These are phyloP conservation scores for Leptosphaerulina australis DNA, from an alignment of 2,329 filamentous ascomycete species.

Conservation along the genomic window DNA sequence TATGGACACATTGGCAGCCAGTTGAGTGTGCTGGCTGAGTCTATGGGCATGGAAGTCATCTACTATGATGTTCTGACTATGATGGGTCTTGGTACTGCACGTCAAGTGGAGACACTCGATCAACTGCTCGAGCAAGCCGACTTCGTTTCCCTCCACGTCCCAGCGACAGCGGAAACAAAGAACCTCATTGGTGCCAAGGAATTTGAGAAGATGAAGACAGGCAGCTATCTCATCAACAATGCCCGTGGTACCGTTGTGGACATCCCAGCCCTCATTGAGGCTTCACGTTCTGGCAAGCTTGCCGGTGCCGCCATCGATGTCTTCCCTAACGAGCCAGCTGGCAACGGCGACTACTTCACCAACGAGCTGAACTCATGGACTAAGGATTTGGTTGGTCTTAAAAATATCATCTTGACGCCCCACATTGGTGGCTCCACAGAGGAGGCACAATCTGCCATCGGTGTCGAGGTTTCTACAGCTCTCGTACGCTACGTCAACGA, in stretches of 20 bases:
- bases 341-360: constrained; percentile 95
- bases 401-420: constrained; percentile 92
- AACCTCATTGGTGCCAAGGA: constrained; percentile 85
- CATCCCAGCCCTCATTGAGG: constrained; percentile 87
- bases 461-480: constrained; percentile 86
- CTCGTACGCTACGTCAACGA: constrained; percentile 95
- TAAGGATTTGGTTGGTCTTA: constrained; percentile 80
- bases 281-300: constrained; percentile 83
- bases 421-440: constrained; percentile 98
- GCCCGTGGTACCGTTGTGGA: constrained; percentile 93
- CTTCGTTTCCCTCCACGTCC: constrained; percentile 94
- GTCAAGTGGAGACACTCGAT: constrained; percentile 79
- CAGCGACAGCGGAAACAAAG: constrained; percentile 89
- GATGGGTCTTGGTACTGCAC: constrained; percentile 90
- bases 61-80: constrained; percentile 95
- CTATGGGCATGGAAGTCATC: constrained; percentile 97
- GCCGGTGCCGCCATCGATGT: constrained; percentile 96
- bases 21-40: constrained; percentile 90
- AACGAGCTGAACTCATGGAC: constrained; percentile 81
- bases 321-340: constrained; percentile 90
- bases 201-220: constrained; percentile 87
- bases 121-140: constrained; percentile 79
- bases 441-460: constrained; percentile 95
- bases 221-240: constrained; percentile 94
- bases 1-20: constrained; percentile 98